Base-by-base conservation (phyloP, 2,329 filamentous ascomycete genomes). In the Diplodia mutila region DNA sequence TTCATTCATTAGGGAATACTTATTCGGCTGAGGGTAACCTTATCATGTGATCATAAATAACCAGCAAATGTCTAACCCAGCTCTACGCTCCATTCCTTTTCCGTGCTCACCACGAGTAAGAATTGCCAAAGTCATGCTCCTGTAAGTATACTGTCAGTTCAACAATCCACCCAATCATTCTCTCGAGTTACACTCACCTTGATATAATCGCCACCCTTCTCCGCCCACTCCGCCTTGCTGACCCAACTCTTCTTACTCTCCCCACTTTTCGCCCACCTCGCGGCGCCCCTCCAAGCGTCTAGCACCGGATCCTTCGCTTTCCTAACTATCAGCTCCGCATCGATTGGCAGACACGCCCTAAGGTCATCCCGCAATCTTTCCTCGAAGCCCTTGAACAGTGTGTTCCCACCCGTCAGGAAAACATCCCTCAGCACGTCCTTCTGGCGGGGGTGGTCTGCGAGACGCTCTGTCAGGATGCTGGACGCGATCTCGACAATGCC, bases 361-460 rank as follows among this genome's bases (percentile, higher is more conserved):
- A 98, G 82, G 57, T 95, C 94, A 34, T 86, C 85, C 61, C 86
- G 83, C 69, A 98, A 81, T 34, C 94, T 84, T 73, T 96, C 90
- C 74, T 97, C 93, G 75, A 99, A 97, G 70, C 91, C 91, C 68
- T 86, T 81, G 80, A 97, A 97, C 54, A 97, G 81, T 0, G 91
- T 93, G 77, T 94, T 94, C 18, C 96, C 95, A n/a, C 95, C 94
- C 0, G 94, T 98, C 49, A 98, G 80, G 82, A 99, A 98, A 46
- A 99, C 86, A 77, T 99, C 94, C 54, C 87, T 88, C 25, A 97
- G 81, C 52, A 97, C 89, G 53, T 88, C 87, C 71, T 90, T 85
- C 68, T 90, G 88, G 71, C 87, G 85, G 3, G 80, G 74, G 1
- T 82, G 76, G 32, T 82, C 80, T 1, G 81, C 82, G 14, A 98